Evolutionary conservation across 352 stramenopile genomes (phyloP), one percentile per base, ranked within the genome.

Genomic region (Achlya hypogyna): DNA sequence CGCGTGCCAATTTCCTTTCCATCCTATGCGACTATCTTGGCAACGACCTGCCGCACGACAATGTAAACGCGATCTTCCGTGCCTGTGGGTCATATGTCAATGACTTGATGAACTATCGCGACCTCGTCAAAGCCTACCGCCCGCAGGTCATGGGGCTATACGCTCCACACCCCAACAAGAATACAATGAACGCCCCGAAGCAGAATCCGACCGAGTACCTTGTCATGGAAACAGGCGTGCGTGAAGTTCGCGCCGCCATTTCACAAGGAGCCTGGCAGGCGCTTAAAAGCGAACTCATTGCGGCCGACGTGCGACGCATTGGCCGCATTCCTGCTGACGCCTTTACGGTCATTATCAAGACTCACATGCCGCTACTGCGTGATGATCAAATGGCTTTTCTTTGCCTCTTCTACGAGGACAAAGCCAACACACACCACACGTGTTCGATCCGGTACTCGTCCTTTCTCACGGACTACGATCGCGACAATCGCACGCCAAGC

Each of bases 381-480:
- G 80, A 87, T 22, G 79, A 85, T 23, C 82, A 91, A 64, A 74
- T 72, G 0, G 78, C 82, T 2, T 91, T 91, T 71, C 71, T 91
- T 12, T 81, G 78, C 29, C 84, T 86, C 58, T 91, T 91, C 54
- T 91, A 91, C 70, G 82, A 89, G 58, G 82, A 91, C 69, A 80
- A 78, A 45, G 84, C 78, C 42, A 52, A 87, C 31, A 74, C 79
- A 51, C 73, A 74, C 5, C 80, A 89, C 63, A 82, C 2, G 73
- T 86, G 31, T 72, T 83, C 38, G 1, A 86, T 91, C 34, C 80
- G 82, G 25, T 91, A 88, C 66, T 73, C 71, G 14, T 89, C 80
- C 0, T 91, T 89, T 58, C 25, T 91, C 42, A 89, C 74, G 1
- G 81, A 91, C 69, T 91, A 84, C 54, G 82, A 89, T 34, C n/a